A percentile compares a stretch with the other conserved stretches of the same genome.
These are phyloP conservation scores for Starmerella roubikii DNA, from an alignment of 805 yeast species.

Conservation along the genomic window DNA sequence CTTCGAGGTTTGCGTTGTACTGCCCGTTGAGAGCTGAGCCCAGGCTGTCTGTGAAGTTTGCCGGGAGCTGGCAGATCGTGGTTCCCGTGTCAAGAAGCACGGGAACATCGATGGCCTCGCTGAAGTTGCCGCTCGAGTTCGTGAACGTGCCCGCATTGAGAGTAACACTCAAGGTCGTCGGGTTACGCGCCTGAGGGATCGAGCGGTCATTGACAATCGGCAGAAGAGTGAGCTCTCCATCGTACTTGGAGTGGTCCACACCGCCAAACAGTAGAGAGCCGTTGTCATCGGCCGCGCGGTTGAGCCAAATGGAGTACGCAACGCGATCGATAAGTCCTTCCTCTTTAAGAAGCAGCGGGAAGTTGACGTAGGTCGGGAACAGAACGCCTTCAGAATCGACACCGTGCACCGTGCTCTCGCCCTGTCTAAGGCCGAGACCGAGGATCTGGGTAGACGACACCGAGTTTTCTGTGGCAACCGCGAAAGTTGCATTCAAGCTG, in stretches of 20 bases:
- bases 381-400: slow-evolving; percentile 6
- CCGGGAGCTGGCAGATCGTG: slow-evolving; percentile 6
- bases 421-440: slow-evolving; percentile 26
- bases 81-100: slow-evolving; percentile 15
- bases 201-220: slow-evolving; percentile 20
- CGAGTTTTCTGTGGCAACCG: slow-evolving; percentile 53
- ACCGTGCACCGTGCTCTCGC: slow-evolving; percentile 22
- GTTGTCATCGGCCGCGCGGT: slow-evolving; percentile 20
- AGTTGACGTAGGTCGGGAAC: slow-evolving; percentile 19
- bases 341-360: slow-evolving; percentile 25
- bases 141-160: slow-evolving; percentile 3
- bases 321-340: slow-evolving; percentile 30
- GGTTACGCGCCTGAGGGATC: neutral
- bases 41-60: slow-evolving; percentile 3
- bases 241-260: slow-evolving; percentile 30
- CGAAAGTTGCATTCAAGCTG: slow-evolving; percentile 32
- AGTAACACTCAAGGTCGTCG: slow-evolving; percentile 12
- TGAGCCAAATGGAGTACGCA: slow-evolving; percentile 36
- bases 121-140: neutral
- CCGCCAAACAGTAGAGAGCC: slow-evolving; percentile 34
- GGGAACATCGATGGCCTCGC: slow-evolving; percentile 1
- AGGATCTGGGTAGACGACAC: slow-evolving; percentile 44
- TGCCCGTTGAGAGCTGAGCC: slow-evolving; percentile 28
- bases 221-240: slow-evolving; percentile 27
- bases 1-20: slow-evolving; percentile 25